Percentiles rank a stretch among this genome's conserved stretches.
phyloP scores from a whole-genome alignment of 805 yeast species.

The Nakazawaea sp. region DNA sequence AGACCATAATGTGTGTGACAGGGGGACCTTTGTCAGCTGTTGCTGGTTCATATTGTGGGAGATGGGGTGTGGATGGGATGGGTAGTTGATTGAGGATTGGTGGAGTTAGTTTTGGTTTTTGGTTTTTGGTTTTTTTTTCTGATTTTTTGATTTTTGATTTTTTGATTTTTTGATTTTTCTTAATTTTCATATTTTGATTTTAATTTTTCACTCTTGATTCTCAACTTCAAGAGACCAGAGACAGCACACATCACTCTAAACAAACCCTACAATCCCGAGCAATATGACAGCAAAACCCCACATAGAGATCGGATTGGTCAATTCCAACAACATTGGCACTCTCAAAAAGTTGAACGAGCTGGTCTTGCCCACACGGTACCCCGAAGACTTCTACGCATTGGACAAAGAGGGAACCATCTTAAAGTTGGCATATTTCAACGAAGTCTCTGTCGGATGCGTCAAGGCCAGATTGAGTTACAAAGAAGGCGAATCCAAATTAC shows the following conservation, averaged over 20 bases:
- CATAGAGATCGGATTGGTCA: slow-evolving; percentile 6
- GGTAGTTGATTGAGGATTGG: background rate
- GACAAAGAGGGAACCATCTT: background rate
- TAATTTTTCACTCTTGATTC: background rate
- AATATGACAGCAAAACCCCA: background rate
- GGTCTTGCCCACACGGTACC: slow-evolving; percentile 5
- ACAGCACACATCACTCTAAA: background rate
- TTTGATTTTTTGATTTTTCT: slow-evolving; percentile 4
- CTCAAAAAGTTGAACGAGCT: slow-evolving; percentile 4
- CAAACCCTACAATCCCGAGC: background rate
- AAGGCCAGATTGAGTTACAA: slow-evolving; percentile 47
- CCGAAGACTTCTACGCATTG: slow-evolving; percentile 4
- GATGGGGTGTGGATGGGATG: background rate
- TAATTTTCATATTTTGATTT: background rate
- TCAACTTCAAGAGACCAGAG: background rate
- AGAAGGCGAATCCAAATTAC: slow-evolving; percentile 29
- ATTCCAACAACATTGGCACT: slow-evolving; percentile 7
- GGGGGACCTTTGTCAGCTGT: slow-evolving; percentile 35
- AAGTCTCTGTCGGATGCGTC: slow-evolving; percentile 75
- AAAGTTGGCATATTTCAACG: slow-evolving; percentile 42
- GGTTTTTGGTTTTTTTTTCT: background rate
- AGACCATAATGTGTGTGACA: slow-evolving; percentile 92
- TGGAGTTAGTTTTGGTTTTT: background rate
- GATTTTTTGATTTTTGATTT: background rate
- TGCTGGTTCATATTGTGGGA: background rate